Percentiles rank a stretch among this genome's conserved stretches.
These are phyloP conservation scores for Fremontodendron californicum DNA, from an alignment of 345 rosid species.

Conservation along the genomic window DNA sequence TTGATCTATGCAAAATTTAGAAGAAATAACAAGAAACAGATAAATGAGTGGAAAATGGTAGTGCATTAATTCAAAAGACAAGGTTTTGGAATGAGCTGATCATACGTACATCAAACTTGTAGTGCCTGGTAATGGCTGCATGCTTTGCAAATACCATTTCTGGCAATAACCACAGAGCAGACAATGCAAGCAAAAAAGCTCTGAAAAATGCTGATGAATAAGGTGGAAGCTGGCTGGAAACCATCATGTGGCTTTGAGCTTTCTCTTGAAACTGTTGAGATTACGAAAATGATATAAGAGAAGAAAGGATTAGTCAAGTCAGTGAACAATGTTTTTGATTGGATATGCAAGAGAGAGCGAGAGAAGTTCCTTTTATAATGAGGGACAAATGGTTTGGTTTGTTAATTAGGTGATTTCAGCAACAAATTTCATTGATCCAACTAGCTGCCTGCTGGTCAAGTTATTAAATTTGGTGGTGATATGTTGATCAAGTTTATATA, in stretches of 20 bases:
- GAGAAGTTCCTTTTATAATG: conserved; percentile 23
- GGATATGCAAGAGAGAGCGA: conserved; percentile 6
- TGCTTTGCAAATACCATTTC: conserved; percentile 31
- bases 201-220: neutral
- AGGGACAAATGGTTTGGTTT: conserved; percentile 2
- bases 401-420: conserved; percentile 33
- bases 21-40: neutral
- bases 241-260: conserved; percentile 7
- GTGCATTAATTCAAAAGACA: neutral
- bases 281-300: neutral
- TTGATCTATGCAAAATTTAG: conserved; percentile 30
- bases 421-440: conserved; percentile 1
- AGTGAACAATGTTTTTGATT: conserved; percentile 7
- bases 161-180: conserved; percentile 21
- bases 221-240: neutral
- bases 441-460: conserved; percentile 7
- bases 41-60: neutral
- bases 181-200: conserved; percentile 18
- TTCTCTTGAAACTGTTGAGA: neutral
- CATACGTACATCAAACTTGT: conserved; percentile 41
- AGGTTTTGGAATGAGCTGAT: neutral
- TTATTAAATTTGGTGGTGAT: neutral
- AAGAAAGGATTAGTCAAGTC: neutral
- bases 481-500: neutral
- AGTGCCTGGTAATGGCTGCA: conserved; percentile 40